Conservation (phyloP, 495 filamentous ascomycete species). For the Neurospora cerealis region DNA sequence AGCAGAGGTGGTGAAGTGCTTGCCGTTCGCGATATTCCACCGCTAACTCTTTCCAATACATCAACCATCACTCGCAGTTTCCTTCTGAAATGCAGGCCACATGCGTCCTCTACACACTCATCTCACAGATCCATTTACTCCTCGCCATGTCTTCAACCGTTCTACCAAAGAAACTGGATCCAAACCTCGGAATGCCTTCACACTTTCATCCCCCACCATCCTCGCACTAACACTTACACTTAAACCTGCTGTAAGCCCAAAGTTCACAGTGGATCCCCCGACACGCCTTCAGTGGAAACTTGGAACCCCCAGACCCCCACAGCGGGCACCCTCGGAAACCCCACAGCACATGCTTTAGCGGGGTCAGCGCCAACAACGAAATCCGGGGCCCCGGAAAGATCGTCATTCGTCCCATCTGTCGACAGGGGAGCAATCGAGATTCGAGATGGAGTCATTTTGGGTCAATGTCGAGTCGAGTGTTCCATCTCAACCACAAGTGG, state of each 20-base stretch:
- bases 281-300: neutral
- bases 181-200: neutral
- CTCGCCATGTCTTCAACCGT: no score
- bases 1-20: no score
- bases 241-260: neutral
- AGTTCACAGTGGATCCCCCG: neutral
- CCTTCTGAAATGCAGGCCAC: no score
- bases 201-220: neutral
- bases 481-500: neutral
- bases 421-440: neutral
- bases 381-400: neutral
- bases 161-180: neutral
- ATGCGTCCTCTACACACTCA: no score
- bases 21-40: no score
- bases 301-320: neutral
- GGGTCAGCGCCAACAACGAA: neutral
- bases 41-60: no score
- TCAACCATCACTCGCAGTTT: no score
- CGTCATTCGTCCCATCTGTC: neutral
- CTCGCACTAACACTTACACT: neutral
- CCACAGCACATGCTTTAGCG: neutral
- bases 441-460: neutral
- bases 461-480: neutral
- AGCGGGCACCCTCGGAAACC: neutral
- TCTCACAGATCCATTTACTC: no score